These are phyloP conservation scores for Clohesyomyces aquaticus DNA, from an alignment of 495 filamentous ascomycete species.

Conservation along the genomic window DNA sequence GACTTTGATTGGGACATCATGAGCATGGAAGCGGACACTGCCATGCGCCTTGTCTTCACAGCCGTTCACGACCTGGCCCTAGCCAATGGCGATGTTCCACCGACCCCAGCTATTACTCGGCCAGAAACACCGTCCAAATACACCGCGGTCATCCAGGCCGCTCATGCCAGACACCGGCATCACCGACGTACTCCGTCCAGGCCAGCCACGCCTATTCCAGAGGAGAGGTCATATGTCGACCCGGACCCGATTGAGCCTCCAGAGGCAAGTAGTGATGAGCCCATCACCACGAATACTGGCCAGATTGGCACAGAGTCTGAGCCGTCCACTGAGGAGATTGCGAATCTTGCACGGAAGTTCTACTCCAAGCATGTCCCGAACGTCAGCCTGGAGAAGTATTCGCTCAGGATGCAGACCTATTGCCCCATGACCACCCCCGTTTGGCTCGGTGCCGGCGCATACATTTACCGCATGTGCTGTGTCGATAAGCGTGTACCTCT, in stretches of 20 bases:
- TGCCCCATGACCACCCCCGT: constrained; percentile 97
- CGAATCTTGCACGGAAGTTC: constrained; percentile 84
- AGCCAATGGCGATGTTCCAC: constrained; percentile 71
- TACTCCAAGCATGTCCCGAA: constrained; percentile 83
- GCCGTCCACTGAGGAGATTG: constrained; percentile 69
- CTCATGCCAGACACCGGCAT: not conserved
- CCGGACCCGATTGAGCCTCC: constrained; percentile 53
- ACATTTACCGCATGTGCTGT: constrained; percentile 77
- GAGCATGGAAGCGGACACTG: constrained; percentile 69
- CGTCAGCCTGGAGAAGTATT: constrained; percentile 81
- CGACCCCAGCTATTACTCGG: constrained; percentile 68
- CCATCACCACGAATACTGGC: constrained; percentile 34
- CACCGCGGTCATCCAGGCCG: constrained; percentile 13
- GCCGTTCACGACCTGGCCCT: constrained; percentile 74
- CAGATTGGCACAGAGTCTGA: constrained; percentile 51
- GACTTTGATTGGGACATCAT: constrained; percentile 63
- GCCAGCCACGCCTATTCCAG: constrained; percentile 43
- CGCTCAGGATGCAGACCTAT: constrained; percentile 81
- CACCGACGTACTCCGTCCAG: constrained; percentile 51
- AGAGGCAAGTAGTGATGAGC: constrained; percentile 44
- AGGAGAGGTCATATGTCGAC: constrained; percentile 50
- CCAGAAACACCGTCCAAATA: constrained; percentile 56
- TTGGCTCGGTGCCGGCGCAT: constrained; percentile 89
- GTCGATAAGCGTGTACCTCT: constrained; percentile 72
- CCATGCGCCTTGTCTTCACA: constrained; percentile 76